Evolutionary conservation across 1,139 yeast genomes (phyloP), one percentile per base, ranked within the genome.

Genomic region (Lodderomyces margitis): DNA sequence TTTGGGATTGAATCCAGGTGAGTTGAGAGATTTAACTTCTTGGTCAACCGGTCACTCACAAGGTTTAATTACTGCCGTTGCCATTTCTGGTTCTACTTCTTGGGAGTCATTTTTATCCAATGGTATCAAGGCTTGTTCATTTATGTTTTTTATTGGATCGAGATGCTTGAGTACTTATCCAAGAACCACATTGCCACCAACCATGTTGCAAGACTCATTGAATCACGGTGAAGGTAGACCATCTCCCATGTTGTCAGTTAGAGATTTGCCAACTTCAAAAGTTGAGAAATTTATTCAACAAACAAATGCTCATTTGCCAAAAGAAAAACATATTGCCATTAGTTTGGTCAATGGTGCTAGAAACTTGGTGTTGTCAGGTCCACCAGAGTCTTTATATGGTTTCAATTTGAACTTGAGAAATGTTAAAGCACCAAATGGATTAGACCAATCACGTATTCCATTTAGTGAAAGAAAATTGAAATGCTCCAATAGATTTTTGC

Each of bases 11-110:
- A 80, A 89, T 46, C 98, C 98, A 28, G 98, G 97, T 54, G 84
- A 87, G 65, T 75, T 92, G 56, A 79, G 91, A 67, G 64, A 74
- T 43, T 71, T 91, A 47, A 66, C 78, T 41, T 35, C 35, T 24
- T 98, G 98, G 59, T 80, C 97, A 36, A 91, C 98, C 41, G 98
- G 98, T 69, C 98, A 92, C 66, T 91, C 98, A 33, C 98, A 92
- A 74, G 98, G 98, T 70, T 74, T 92, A 57, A 87, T 92, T 44
- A 87, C 97, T 33, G 95, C 99, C 30, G 80, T 89, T 50, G 95
- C 96, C 30, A 78, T 92, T 55, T 87, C 98, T 34, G 80, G 91
- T 47, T 78, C 96, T 17, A 83, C 80, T 57, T 75, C 87, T 38
- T 91, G 98, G 98, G 87, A 80, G 12, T 78, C 88, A 19, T 92